A percentile compares a stretch with the other conserved stretches of the same genome.
phyloP scores from a whole-genome alignment of 2,329 filamentous ascomycete species.

The Aspergillus thermomutatus region DNA sequence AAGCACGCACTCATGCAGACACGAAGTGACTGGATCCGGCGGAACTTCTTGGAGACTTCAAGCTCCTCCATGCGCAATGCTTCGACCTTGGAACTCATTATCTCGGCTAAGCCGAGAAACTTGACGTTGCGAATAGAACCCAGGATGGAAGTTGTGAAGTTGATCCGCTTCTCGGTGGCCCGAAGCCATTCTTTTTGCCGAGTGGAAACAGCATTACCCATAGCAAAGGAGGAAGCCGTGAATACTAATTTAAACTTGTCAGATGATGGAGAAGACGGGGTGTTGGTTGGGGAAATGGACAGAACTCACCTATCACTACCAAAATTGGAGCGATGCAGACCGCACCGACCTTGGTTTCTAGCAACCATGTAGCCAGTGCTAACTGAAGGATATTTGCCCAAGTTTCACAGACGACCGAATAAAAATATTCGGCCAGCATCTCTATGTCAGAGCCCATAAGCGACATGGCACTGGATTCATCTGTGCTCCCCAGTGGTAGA shows the following conservation, averaged over 20 bases:
- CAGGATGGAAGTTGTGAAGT: conserved; percentile 37
- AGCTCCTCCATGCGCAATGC: conserved; percentile 21
- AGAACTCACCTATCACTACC: conserved; percentile 25
- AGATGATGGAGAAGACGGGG: too few relatives aligned
- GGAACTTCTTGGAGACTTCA: conserved; percentile 18
- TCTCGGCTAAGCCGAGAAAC: conserved; percentile 31
- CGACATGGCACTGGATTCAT: conserved; percentile 22
- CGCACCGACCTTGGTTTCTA: conserved; percentile 28
- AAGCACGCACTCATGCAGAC: conserved; percentile 11
- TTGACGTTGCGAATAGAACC: conserved; percentile 43
- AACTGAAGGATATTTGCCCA: conserved; percentile 36
- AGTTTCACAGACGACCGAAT: conserved; percentile 23
- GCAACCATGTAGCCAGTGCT: conserved; percentile 32
- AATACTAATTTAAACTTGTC: neutral
- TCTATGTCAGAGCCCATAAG: conserved; percentile 21
- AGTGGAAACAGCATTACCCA: conserved; percentile 15
- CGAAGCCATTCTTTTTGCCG: conserved; percentile 40
- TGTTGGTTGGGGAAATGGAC: neutral
- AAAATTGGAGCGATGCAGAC: conserved; percentile 22
- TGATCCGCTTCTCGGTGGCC: conserved; percentile 42
- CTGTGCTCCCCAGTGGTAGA: conserved; percentile 13
- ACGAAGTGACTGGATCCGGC: conserved; percentile 11
- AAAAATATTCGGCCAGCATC: conserved; percentile 20
- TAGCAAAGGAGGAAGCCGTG: neutral
- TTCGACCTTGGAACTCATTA: conserved; percentile 24